Evolutionary conservation across 768 basidiomycete species (phyloP).

Genomic region (Suillus clintonianus): DNA sequence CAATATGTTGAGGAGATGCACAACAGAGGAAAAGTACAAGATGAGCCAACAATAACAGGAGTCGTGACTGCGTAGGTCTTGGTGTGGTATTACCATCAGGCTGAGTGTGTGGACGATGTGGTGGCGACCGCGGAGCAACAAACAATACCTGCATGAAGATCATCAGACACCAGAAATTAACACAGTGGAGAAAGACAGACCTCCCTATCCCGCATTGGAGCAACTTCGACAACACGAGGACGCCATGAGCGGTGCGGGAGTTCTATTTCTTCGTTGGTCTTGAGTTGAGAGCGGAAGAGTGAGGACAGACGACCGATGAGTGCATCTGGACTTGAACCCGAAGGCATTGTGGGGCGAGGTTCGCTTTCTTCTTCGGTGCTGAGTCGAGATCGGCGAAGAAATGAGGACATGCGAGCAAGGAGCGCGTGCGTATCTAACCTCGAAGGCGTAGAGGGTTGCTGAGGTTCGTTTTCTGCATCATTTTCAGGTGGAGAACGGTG

Average conservation of each 20-base stretch:
- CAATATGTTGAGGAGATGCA: neutral
- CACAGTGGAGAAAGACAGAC: neutral
- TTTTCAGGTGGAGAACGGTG: too few relatives aligned
- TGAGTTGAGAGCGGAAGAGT: neutral
- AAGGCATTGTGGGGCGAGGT: neutral
- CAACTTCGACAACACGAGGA: neutral
- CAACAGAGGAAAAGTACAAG: neutral
- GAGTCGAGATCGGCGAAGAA: too few relatives aligned
- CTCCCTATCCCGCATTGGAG: neutral
- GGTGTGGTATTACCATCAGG: neutral
- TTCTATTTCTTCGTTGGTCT: neutral
- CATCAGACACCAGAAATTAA: neutral
- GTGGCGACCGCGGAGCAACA: neutral
- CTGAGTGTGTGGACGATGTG: neutral
- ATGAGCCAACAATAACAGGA: neutral
- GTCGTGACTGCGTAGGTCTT: neutral
- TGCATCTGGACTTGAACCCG: neutral
- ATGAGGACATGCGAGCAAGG: too few relatives aligned
- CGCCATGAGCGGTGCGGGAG: too few relatives aligned
- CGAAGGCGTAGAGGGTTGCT: too few relatives aligned
- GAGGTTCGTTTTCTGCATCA: too few relatives aligned
- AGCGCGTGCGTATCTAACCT: too few relatives aligned
- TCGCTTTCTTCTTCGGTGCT: neutral
- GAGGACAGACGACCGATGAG: neutral
- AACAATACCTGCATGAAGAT: neutral